Conservation (phyloP, 2,329 filamentous ascomycete species). For the Colletotrichum ledebouriae region DNA sequence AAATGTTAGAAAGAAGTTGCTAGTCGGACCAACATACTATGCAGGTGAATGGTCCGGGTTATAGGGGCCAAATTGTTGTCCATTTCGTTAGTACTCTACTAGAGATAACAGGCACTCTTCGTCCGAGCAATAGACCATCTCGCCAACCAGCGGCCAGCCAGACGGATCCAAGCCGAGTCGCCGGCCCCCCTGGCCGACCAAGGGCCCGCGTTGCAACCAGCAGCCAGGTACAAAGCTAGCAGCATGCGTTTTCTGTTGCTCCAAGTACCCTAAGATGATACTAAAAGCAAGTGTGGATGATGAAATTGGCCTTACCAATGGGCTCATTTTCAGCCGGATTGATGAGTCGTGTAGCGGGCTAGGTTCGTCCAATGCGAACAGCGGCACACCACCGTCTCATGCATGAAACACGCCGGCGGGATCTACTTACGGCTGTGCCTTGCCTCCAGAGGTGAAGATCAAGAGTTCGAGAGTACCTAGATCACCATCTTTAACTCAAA, state of each 20-base stretch:
- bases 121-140: background rate
- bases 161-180: conserved; percentile 29
- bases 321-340: background rate
- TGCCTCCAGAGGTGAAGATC: conserved; percentile 4
- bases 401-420: conserved; percentile 3
- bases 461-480: background rate
- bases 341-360: conserved; percentile 22
- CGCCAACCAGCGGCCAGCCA: conserved; percentile 14
- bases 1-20: too few species aligned
- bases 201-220: conserved; percentile 7
- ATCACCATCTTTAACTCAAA: too few species aligned
- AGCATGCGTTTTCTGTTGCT: conserved; percentile 10
- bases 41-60: background rate
- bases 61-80: conserved; percentile 4
- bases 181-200: conserved; percentile 2
- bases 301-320: background rate
- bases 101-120: background rate
- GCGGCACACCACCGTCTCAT: conserved; percentile 10
- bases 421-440: background rate
- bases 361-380: conserved; percentile 35
- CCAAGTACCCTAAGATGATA: background rate
- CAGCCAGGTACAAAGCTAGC: background rate
- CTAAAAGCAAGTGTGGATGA: background rate
- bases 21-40: background rate
- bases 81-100: background rate